Conservation (phyloP, 352 stramenopile genomes). For the Peronosclerospora sorghi region DNA sequence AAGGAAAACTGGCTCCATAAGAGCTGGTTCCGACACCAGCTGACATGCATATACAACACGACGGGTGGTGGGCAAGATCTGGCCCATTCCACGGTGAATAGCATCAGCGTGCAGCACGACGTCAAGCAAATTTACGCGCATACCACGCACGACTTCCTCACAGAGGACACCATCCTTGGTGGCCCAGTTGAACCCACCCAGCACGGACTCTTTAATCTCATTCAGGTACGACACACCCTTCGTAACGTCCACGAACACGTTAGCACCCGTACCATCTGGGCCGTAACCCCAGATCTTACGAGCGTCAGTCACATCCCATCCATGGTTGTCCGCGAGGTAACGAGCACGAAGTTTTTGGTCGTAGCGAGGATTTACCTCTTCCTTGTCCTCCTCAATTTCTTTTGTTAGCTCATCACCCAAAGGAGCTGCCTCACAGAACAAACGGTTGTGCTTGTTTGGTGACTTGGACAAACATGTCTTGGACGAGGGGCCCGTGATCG, state of each 20-base stretch:
- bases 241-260: slow-evolving; percentile 97
- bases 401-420: slow-evolving; percentile 91
- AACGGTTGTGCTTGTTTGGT: slow-evolving; percentile 99
- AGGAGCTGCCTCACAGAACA: slow-evolving; percentile 92
- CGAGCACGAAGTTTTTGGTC: slow-evolving; percentile 96
- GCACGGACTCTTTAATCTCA: slow-evolving; percentile 99
- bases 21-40: slow-evolving; percentile 87
- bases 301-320: slow-evolving; percentile 95
- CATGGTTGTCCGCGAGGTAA: slow-evolving; percentile 96
- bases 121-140: slow-evolving; percentile 98
- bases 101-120: slow-evolving; percentile 99
- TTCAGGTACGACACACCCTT: slow-evolving; percentile 99
- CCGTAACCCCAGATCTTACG: slow-evolving; percentile 99
- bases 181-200: slow-evolving; percentile 98
- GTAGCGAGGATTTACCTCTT: slow-evolving; percentile 81
- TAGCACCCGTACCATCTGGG: slow-evolving; percentile 96
- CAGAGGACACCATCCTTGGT: slow-evolving; percentile 96
- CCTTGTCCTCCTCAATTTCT: slow-evolving; percentile 96
- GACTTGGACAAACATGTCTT: slow-evolving; percentile 98
- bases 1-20: slow-evolving; percentile 99
- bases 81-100: slow-evolving; percentile 99
- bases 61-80: slow-evolving; percentile 98
- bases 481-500: slow-evolving; percentile 90
- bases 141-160: slow-evolving; percentile 95
- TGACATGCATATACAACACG: slow-evolving; percentile 97